Percentiles rank a stretch among this genome's conserved stretches.
Evolutionary conservation across 768 basidiomycete species (phyloP).

Genomic region (Mycena galericulata): DNA sequence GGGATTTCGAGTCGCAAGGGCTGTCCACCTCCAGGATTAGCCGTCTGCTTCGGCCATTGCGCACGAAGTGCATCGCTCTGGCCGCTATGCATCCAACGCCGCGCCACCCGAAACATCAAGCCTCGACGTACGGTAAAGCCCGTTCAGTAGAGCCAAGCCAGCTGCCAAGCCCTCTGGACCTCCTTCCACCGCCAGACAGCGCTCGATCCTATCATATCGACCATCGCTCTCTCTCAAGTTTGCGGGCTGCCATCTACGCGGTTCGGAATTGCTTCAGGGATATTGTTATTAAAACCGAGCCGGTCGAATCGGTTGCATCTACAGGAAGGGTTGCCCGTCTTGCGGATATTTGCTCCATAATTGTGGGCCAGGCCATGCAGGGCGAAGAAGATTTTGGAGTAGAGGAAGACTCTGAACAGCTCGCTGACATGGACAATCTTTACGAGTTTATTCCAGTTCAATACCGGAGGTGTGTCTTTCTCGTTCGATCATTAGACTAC

Average conservation of each 20-base stretch:
- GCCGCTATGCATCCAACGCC: conserved; percentile 41
- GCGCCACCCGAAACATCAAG: conserved; percentile 20
- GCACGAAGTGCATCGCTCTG: conserved; percentile 57
- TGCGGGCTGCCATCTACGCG: conserved; percentile 50
- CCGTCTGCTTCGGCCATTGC: conserved; percentile 61
- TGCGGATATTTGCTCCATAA: conserved; percentile 58
- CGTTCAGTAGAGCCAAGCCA: conserved; percentile 11
- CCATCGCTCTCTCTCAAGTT: conserved; percentile 9
- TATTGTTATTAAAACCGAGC: conserved; percentile 53
- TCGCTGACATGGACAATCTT: conserved; percentile 50
- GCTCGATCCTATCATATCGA: conserved; percentile 39
- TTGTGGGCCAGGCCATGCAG: conserved; percentile 61
- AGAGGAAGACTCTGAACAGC: conserved; percentile 43
- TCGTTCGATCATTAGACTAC: neutral
- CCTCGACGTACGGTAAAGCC: conserved; percentile 28
- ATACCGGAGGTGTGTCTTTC: conserved; percentile 57
- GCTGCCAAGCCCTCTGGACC: conserved; percentile 4
- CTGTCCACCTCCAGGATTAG: conserved; percentile 56
- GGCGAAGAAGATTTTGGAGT: conserved; percentile 37
- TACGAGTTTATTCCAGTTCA: conserved; percentile 66
- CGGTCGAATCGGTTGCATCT: neutral
- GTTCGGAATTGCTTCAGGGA: conserved; percentile 69
- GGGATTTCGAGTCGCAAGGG: conserved; percentile 33
- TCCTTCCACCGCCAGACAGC: conserved; percentile 53
- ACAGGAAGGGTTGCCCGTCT: conserved; percentile 48